These are phyloP conservation scores for Sugiyamaella qingdaonensis DNA, from an alignment of 805 yeast species.

Conservation along the genomic window DNA sequence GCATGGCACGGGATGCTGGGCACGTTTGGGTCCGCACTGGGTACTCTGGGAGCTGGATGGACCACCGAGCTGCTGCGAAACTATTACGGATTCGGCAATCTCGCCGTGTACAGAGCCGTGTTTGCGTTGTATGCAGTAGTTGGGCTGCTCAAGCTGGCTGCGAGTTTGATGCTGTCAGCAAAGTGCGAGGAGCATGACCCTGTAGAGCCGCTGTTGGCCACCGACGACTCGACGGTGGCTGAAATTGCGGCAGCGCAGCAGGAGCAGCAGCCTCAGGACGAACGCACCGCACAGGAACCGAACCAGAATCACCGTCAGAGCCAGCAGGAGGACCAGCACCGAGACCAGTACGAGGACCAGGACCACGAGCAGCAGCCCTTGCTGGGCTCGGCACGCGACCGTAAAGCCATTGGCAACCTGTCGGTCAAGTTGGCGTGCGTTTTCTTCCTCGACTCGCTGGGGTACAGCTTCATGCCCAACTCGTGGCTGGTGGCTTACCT, in stretches of 20 bases:
- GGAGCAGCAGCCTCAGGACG: neutral
- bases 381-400: neutral
- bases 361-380: neutral
- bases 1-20: constrained; percentile 70
- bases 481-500: constrained; percentile 88
- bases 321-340: no score
- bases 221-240: neutral
- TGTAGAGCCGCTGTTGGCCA: neutral
- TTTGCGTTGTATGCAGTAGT: constrained; percentile 54
- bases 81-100: constrained; percentile 30
- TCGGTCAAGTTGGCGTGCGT: constrained; percentile 22
- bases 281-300: neutral
- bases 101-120: constrained; percentile 51
- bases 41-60: constrained; percentile 61
- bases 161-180: constrained; percentile 41
- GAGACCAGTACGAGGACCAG: no score
- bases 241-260: neutral
- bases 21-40: constrained; percentile 69
- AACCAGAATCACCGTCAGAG: no score
- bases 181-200: constrained; percentile 40
- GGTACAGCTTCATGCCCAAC: constrained; percentile 81
- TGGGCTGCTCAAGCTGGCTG: constrained; percentile 45
- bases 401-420: neutral
- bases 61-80: constrained; percentile 45
- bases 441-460: constrained; percentile 83